Base-by-base conservation (phyloP, 2,329 filamentous ascomycete genomes). In the Aspergillus neotritici region DNA sequence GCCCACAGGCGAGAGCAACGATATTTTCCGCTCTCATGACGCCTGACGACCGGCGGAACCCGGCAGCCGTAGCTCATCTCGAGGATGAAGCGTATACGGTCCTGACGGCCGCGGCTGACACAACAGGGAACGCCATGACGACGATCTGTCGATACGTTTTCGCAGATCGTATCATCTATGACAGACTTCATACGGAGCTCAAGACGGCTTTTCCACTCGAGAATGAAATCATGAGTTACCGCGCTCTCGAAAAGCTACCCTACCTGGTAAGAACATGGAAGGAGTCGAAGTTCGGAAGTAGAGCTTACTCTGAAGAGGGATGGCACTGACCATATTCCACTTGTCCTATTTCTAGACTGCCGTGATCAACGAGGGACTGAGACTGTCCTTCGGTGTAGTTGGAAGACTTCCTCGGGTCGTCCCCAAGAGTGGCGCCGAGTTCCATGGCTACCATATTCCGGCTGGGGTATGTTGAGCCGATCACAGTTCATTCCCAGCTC, bases 301-400 rank as follows among this genome's bases (percentile, higher is more conserved):
- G n/a, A n/a, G n/a, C n/a, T n/a, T n/a, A n/a, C n/a, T n/a, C n/a
- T n/a, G n/a, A n/a, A n/a, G n/a, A n/a, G n/a, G n/a, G n/a, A n/a
- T n/a, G n/a, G n/a, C n/a, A n/a, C n/a, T n/a, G n/a, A n/a, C n/a
- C n/a, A n/a, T n/a, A n/a, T n/a, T n/a, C n/a, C 47, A 16, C 7
- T 13, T 11, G n/a, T 16, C 17, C 10, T 10, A 8, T 12, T 5
- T 37, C 10, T 36, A 61, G 56, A 63, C 56, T 35, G 62, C 42
- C 10, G 57, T 67, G 4, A 57, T 67, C 36, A 67, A 67, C 40
- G 64, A 68, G 49, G 62, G 48, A 9, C 49, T 68, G 10, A 57
- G 55, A 8, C 28, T 65, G 3, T 64, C 62, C 4, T 64, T 55
- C 43, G 63, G 61, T 15, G 59, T 65, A 17, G 42, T 53, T 17